Evolutionary conservation across 495 filamentous ascomycete species (phyloP).

Genomic region (Aspergillus sclerotiicarbonarius): DNA sequence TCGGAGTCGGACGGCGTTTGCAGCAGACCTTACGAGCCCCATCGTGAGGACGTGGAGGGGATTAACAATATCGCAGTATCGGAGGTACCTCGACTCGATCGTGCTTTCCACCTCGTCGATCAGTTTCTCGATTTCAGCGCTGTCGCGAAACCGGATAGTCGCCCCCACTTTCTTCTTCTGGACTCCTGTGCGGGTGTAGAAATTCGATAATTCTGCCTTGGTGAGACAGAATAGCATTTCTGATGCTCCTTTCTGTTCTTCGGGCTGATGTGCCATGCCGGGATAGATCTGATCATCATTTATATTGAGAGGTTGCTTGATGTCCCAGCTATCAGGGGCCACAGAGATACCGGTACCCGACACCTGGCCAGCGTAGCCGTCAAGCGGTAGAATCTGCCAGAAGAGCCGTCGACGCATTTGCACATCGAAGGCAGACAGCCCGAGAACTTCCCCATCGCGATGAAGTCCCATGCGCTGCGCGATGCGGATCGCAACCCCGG

Average conservation of each 20-base stretch:
- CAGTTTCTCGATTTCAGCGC: constrained; percentile 40
- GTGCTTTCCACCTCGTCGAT: constrained; percentile 27
- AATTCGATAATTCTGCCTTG: constrained; percentile 44
- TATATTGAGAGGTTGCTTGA: constrained; percentile 49
- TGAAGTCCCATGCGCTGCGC: constrained; percentile 50
- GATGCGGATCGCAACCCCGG: constrained; percentile 46
- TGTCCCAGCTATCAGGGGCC: constrained; percentile 24
- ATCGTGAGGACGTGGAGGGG: constrained; percentile 64
- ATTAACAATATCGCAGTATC: constrained; percentile 56
- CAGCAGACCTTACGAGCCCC: constrained; percentile 40
- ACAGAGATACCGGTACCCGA: constrained; percentile 25
- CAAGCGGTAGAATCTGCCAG: constrained; percentile 43
- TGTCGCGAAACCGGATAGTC: constrained; percentile 18
- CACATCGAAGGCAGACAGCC: constrained; percentile 46
- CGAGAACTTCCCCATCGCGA: constrained; percentile 41
- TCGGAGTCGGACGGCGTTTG: constrained; percentile 20
- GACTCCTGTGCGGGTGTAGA: constrained; percentile 9
- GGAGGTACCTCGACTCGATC: constrained; percentile 45
- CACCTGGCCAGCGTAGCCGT: constrained; percentile 31
- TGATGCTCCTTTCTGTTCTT: constrained; percentile 56
- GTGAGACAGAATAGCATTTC: constrained; percentile 80
- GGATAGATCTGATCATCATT: constrained; percentile 55
- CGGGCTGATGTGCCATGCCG: constrained; percentile 21
- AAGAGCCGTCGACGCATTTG: constrained; percentile 50
- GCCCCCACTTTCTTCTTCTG: constrained; percentile 7